Evolutionary conservation across 2,329 filamentous ascomycete species (phyloP), one percentile per base, ranked within the genome.

Genomic region (Sclerotiophoma versabilis): DNA sequence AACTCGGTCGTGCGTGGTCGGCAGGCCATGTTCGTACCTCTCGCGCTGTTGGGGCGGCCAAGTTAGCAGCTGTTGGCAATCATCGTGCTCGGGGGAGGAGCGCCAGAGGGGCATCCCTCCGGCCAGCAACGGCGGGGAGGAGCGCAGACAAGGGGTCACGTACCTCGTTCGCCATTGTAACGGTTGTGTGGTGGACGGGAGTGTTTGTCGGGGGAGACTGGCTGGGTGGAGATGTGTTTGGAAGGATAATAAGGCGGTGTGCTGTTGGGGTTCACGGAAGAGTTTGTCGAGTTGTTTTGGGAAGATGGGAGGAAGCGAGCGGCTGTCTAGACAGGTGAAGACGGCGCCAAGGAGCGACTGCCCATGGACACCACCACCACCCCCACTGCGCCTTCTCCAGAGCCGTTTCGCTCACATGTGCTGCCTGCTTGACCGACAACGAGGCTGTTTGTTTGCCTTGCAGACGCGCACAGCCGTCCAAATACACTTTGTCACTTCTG

Each of bases 91-190:
- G 36, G 58, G 66, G 68, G 63, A 73, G 51, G 56, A 60, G 59
- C 75, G 72, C 58, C 63, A 77, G 77, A 77, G 77, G 70, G 70
- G 70, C 68, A 73, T 68, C 47, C 76, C 69, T 74, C 65, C 67
- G 67, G 58, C 58, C 49, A 51, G 60, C 68, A 69, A 65, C 72
- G 68, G 65, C 60, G 72, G 71, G 73, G 74, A 62, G 58, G 57
- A 59, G 63, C 61, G 63, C 64, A 62, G 71, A 75, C 70, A 69
- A 66, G 59, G 66, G 58, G 62, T 65, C 59, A 81, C 84, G 72
- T 83, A 87, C 84, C 80, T 87, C 84, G 79, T 82, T 83, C 76
- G 82, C 81, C 84, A 87, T 87, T 74, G 72, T 84, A 75, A 52
- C 50, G 52, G 57, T 51, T 47, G 58, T 45, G 49, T 56, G 56